Evolutionary conservation across 2,329 filamentous ascomycete genomes (phyloP).

Genomic region (Trichoderma koningiopsis): DNA sequence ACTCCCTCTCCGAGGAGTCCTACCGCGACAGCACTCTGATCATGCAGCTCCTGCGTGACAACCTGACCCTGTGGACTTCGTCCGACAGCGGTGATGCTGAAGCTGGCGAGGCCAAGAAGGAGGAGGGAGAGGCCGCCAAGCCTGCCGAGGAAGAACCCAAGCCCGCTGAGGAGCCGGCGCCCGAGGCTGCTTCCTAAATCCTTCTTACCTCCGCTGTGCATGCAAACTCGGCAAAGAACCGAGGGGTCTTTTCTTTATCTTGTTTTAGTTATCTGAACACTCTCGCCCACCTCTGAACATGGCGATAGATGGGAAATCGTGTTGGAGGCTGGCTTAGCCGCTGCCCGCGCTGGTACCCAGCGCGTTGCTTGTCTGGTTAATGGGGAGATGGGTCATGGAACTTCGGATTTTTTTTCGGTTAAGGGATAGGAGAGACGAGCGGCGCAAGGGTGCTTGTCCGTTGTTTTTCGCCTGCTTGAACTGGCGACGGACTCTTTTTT

Average conservation of each 20-base stretch:
- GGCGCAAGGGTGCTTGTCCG: slow-evolving; percentile 22
- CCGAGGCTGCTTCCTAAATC: slow-evolving; percentile 57
- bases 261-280: slow-evolving; percentile 31
- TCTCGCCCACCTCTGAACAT: slow-evolving; percentile 28
- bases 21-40: slow-evolving; percentile 99
- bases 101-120: slow-evolving; percentile 58
- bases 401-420: slow-evolving; percentile 34
- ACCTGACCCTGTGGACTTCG: slow-evolving; percentile 97
- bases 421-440: slow-evolving; percentile 22
- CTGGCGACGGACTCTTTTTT: slow-evolving; percentile 19
- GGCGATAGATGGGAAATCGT: slow-evolving; percentile 33
- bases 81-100: slow-evolving; percentile 84
- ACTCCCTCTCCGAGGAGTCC: slow-evolving; percentile 95
- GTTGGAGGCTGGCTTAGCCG: slow-evolving; percentile 40
- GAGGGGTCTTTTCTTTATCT: slow-evolving; percentile 39
- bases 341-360: slow-evolving; percentile 39
- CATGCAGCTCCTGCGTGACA: slow-evolving; percentile 98
- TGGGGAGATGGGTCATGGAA: slow-evolving; percentile 42
- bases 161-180: slow-evolving; percentile 45
- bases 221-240: slow-evolving; percentile 42
- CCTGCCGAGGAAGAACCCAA: slow-evolving; percentile 49
- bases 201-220: slow-evolving; percentile 40
- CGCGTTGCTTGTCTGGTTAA: slow-evolving; percentile 41
- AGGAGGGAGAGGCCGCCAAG: slow-evolving; percentile 53
- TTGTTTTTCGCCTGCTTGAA: slow-evolving; percentile 13